Base-by-base conservation (phyloP, 176 grass and related monocot species). In the Rhynchospora pubera region DNA sequence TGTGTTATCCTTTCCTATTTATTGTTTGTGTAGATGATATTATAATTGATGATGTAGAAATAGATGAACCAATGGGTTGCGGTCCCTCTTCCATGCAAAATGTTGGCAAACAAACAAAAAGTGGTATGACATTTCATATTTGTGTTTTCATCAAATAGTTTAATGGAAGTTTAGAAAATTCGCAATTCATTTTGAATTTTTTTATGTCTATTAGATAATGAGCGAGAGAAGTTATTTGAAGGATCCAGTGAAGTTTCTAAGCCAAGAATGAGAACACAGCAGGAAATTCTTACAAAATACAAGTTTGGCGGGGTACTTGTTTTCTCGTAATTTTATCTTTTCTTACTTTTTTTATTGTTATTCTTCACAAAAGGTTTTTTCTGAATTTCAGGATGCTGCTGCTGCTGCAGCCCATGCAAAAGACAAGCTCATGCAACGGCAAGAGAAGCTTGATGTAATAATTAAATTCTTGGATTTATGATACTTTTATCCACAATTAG, bases 241-340 rank as follows among this genome's bases (percentile, higher is more conserved):
- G 94, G 85, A 83, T 70, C 94, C 30, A 87, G 32, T 24, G 82
- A 89, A 57, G 90, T 82, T 86, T 52, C 67, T 23, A 92, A 92
- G 34, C 96, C 96, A 77, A 85, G 82, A 80, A 89, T 91, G 88
- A 93, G 87, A 83, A 94, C 84, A 55, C 85, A 89, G 9, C 87
- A 99, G 79, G 96, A 95, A 85, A 96, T 99, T 85, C 89, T 99
- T 51, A 96, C 93, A 45, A 87, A 96, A 86, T 96, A 99, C 57
- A 91, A 89, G 83, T 99, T 90, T 77, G 87, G 85, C 9, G 91
- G 97, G 82, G 97, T 96, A 93, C 60, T 59, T 53, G 47, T 60
- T 73, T 76, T 43, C 55, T 65, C 32, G 30, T 83, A 52, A 42
- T 8, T 79, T 57, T 44, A 68, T 16, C 10, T 60, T 7, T 14